Base-by-base conservation (phyloP, 331 rosid species). In the Acacia pycnantha region DNA sequence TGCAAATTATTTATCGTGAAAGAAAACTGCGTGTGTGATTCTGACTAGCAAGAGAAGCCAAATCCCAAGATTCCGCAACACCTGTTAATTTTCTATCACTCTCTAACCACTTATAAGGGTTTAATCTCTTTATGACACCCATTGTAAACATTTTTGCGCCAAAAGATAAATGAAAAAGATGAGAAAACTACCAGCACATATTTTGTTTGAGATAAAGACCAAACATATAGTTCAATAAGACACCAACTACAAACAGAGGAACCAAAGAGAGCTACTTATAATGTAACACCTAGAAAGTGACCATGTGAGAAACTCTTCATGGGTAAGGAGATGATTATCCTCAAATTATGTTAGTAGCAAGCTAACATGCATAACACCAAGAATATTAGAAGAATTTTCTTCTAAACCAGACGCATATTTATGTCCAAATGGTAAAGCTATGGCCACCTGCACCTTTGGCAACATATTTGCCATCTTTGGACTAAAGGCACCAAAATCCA, bases 391-490 rank as follows among this genome's bases (percentile, higher is more conserved):
- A 29, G 46, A 15, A 66, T 69, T 75, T 70, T 74, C 62, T 64
- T 43, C 51, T 77, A 65, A 53, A 65, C 4, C 18, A 31, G 73
- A 37, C 24, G 62, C 48, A 22, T 24, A 11, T 46, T 15, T 56
- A 75, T 46, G 24, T 22, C 51, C 29, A n/a, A 46, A 35, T 37
- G 51, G 56, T 79, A 53, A 46, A 62, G 69, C 43, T 31, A 46
- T 19, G 43, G 29, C 50, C 76, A 59, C 76, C 43, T 50, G 79
- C 69, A 33, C 54, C 54, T 31, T 64, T 16, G 37, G 71, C 24
- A 64, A 66, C 64, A 33, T 53, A 59, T 77, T 61, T 77, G 44
- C 22, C 69, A 68, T 66, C 27, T 50, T 58, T 37, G 41, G 79
- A 70, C 76, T 51, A 71, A 51, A 72, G 62, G 61, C 66, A 73